phyloP scores from a whole-genome alignment of 2,329 filamentous ascomycete species.

The Madurella mycetomatis region DNA sequence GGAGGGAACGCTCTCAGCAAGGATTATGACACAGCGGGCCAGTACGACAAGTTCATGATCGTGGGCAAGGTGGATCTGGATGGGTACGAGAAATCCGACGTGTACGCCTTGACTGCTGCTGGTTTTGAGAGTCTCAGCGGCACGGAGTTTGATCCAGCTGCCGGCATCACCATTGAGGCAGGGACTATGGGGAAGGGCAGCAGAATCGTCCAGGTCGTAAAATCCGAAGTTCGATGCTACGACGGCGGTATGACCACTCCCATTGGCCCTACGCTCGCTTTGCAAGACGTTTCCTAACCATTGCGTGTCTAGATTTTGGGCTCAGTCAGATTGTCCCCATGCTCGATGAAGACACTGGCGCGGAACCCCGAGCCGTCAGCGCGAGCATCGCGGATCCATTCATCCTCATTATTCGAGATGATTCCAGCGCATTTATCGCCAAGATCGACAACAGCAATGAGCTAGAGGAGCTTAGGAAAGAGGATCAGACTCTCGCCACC shows the following conservation, averaged over 20 bases:
- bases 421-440: conserved; percentile 73
- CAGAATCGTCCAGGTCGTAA: conserved; percentile 81
- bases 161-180: conserved; percentile 81
- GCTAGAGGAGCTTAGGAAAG: conserved; percentile 72
- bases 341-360: conserved; percentile 83
- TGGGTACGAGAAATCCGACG: conserved; percentile 70
- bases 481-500: conserved; percentile 50
- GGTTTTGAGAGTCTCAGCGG: conserved; percentile 71
- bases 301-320: conserved; percentile 63
- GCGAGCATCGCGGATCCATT: conserved; percentile 86
- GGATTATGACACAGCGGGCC: conserved; percentile 56
- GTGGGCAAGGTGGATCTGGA: conserved; percentile 67
- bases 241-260: conserved; percentile 65
- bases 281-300: conserved; percentile 11
- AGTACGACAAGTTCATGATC: conserved; percentile 77
- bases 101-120: conserved; percentile 69
- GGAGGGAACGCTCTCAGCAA: conserved; percentile 45
- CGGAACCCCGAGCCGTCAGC: conserved; percentile 71
- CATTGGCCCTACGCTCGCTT: not conserved
- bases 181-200: conserved; percentile 76
- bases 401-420: conserved; percentile 75
- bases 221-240: conserved; percentile 83
- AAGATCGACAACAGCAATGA: conserved; percentile 78
- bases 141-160: conserved; percentile 87
- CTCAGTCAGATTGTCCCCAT: conserved; percentile 89